phyloP scores from a whole-genome alignment of 2,329 filamentous ascomycete genomes.

The Neoarthrinium moseri region DNA sequence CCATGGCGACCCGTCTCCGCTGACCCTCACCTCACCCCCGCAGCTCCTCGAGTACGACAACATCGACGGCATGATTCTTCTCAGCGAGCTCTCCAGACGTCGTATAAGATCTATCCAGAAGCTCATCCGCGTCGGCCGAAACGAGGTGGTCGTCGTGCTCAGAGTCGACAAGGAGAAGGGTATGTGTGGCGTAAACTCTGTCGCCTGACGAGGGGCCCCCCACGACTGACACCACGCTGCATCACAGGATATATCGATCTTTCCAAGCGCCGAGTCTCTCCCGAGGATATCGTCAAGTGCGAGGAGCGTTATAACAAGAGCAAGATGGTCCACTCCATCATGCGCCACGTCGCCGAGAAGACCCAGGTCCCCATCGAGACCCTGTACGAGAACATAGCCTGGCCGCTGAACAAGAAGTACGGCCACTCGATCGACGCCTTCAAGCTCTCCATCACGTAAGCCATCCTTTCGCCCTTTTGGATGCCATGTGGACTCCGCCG shows the following conservation, averaged over 20 bases:
- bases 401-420: constrained; percentile 97
- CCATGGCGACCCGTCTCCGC: not conserved
- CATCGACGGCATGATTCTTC: constrained; percentile 99
- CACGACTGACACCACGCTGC: constrained; percentile 17
- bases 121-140: constrained; percentile 94
- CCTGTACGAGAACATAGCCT: constrained; percentile 90
- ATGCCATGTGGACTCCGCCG: not conserved
- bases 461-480: too few relatives aligned
- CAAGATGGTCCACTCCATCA: constrained; percentile 98
- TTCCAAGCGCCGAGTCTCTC: constrained; percentile 95
- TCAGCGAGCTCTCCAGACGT: constrained; percentile 94
- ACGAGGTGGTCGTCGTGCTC: constrained; percentile 97
- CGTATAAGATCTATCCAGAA: constrained; percentile 99
- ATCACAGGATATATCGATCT: constrained; percentile 80
- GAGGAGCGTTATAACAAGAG: constrained; percentile 99
- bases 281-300: constrained; percentile 97
- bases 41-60: constrained; percentile 96
- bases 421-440: constrained; percentile 97
- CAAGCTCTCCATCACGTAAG: constrained; percentile 96
- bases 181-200: constrained; percentile 22
- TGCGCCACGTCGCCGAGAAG: constrained; percentile 98
- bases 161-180: constrained; percentile 99
- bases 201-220: not conserved
- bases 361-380: constrained; percentile 90
- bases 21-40: constrained; percentile 54